Percentiles rank a stretch among this genome's conserved stretches.
Conservation (phyloP, 2,329 filamentous ascomycete species). For the Colletotrichum sp. region DNA sequence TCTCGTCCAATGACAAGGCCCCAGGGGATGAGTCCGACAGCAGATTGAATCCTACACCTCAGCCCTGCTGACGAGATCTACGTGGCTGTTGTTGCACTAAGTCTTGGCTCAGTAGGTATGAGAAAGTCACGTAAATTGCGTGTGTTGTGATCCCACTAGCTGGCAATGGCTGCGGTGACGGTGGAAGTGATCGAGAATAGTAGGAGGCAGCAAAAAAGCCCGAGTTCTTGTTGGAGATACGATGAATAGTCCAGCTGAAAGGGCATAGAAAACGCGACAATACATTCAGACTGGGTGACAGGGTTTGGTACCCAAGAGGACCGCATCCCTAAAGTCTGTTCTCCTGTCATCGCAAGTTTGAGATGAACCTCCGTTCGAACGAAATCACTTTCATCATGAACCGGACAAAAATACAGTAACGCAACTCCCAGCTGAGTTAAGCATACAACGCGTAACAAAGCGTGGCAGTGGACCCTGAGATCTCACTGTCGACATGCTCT, state of each 20-base stretch:
- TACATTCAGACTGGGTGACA: not conserved
- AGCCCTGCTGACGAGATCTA: not conserved
- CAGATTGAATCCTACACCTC: not conserved
- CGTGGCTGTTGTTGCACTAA: not conserved
- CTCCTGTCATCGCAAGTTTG: not conserved
- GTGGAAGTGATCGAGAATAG: not conserved
- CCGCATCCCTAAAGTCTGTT: not conserved
- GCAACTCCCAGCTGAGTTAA: not conserved
- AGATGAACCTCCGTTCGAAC: not conserved
- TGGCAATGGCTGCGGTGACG: not conserved
- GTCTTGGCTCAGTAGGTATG: not conserved
- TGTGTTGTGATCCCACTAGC: not conserved
- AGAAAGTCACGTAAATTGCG: not conserved
- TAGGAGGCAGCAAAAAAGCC: not conserved
- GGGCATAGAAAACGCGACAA: not conserved
- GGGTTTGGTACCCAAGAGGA: rapidly evolving
- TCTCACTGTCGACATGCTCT: not conserved
- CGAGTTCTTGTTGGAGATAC: not conserved
- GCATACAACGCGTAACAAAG: not conserved
- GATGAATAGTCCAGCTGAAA: rapidly evolving
- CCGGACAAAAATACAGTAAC: not conserved
- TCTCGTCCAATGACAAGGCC: not conserved
- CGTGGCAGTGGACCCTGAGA: not conserved
- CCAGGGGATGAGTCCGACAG: not conserved
- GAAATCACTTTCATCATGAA: not conserved